Evolutionary conservation across 805 yeast species (phyloP).

Genomic region (Saccharomyces jurei): DNA sequence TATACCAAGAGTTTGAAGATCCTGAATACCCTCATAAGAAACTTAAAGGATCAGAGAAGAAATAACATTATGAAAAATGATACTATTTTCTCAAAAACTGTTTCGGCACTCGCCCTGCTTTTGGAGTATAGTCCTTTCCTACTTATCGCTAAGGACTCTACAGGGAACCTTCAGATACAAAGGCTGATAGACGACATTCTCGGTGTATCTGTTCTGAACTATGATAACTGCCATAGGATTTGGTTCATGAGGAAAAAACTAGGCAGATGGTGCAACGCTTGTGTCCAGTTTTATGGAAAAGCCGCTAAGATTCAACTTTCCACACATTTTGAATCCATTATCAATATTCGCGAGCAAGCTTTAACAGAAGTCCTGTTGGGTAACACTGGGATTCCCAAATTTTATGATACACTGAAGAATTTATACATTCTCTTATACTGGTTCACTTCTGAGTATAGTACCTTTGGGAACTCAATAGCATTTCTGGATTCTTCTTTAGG

Average conservation of each 20-base stretch:
- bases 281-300: slow-evolving; percentile 9
- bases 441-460: slow-evolving; percentile 11
- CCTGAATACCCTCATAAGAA: slow-evolving; percentile 13
- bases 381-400: slow-evolving; percentile 5
- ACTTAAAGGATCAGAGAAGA: slow-evolving; percentile 11
- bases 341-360: slow-evolving; percentile 13
- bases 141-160: slow-evolving; percentile 2
- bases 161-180: background rate
- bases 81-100: slow-evolving; percentile 19
- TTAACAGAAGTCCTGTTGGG: slow-evolving; percentile 11
- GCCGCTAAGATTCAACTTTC: slow-evolving; percentile 8
- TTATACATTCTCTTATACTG: slow-evolving; percentile 20
- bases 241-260: slow-evolving; percentile 24
- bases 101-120: slow-evolving; percentile 24
- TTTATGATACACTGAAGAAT: slow-evolving; percentile 7
- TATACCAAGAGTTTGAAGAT: slow-evolving; percentile 17
- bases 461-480: slow-evolving; percentile 11
- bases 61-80: slow-evolving; percentile 11
- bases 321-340: slow-evolving; percentile 1
- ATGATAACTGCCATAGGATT: slow-evolving; percentile 10
- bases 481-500: slow-evolving; percentile 14
- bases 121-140: slow-evolving; percentile 17
- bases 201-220: slow-evolving; percentile 12
- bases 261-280: slow-evolving; percentile 19
- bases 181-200: slow-evolving; percentile 12